A percentile compares a stretch with the other conserved stretches of the same genome.
phyloP scores from a whole-genome alignment of 2,329 filamentous ascomycete genomes.

The Pyricularia pennisetigena region DNA sequence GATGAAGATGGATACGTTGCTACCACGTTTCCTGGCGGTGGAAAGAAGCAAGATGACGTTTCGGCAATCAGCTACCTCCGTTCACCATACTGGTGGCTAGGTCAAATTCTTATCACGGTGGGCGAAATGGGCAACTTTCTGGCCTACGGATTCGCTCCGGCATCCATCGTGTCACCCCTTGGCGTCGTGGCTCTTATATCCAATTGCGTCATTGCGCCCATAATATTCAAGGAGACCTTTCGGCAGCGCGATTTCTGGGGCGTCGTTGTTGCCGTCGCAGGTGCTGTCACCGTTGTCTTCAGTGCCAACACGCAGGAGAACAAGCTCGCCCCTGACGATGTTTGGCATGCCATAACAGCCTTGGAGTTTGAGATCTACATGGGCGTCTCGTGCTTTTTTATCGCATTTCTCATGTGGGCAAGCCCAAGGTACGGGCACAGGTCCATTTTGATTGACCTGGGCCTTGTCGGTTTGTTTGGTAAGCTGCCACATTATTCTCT shows the following conservation, averaged over 20 bases:
- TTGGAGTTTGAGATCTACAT: slow-evolving; percentile 90
- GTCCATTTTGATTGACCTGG: slow-evolving; percentile 84
- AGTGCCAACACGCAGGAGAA: slow-evolving; percentile 85
- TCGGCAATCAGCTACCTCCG: slow-evolving; percentile 59
- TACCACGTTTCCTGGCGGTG: slow-evolving; percentile 12
- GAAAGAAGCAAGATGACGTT: slow-evolving; percentile 17
- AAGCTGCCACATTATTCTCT: slow-evolving; percentile 21
- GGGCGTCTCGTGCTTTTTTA: slow-evolving; percentile 63
- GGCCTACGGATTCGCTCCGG: slow-evolving; percentile 94
- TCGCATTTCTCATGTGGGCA: slow-evolving; percentile 67
- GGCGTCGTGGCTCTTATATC: slow-evolving; percentile 95
- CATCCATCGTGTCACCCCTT: slow-evolving; percentile 91
- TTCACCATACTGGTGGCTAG: slow-evolving; percentile 94
- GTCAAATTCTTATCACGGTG: slow-evolving; percentile 83
- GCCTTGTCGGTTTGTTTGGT: slow-evolving; percentile 90
- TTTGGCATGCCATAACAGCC: slow-evolving; percentile 79
- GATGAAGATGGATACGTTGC: slow-evolving; percentile 25
- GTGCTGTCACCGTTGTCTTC: slow-evolving; percentile 85
- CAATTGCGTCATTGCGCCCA: slow-evolving; percentile 92
- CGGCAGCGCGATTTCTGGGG: slow-evolving; percentile 77
- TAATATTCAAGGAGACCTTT: slow-evolving; percentile 87
- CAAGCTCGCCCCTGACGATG: slow-evolving; percentile 81
- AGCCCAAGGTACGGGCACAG: slow-evolving; percentile 77
- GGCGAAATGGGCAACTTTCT: slow-evolving; percentile 95
- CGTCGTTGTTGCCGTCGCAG: slow-evolving; percentile 75